Conservation (phyloP, 1,284 basidiomycete genomes). For the Apiotrichum veenhuisii region DNA sequence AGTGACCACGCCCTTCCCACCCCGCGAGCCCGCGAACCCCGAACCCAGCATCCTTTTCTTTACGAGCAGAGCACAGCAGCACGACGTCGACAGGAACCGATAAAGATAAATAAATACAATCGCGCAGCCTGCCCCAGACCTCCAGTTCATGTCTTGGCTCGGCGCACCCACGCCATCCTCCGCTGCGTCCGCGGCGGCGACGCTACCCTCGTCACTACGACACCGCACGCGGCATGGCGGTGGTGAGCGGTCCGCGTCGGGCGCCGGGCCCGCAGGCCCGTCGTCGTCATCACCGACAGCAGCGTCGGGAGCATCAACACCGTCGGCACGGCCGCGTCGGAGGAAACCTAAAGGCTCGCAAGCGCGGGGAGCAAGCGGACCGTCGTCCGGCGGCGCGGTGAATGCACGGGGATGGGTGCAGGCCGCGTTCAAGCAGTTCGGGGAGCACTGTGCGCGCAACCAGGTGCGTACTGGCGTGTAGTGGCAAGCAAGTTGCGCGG, state of each 20-base stretch:
- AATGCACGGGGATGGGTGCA: constrained; percentile 1
- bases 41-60: too few relatives aligned
- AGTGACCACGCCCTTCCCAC: too few relatives aligned
- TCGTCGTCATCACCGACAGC: not conserved
- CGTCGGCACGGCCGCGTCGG: not conserved
- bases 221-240: constrained; percentile 4
- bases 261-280: not conserved
- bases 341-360: not conserved
- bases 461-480: constrained; percentile 33
- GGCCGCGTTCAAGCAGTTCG: constrained; percentile 39
- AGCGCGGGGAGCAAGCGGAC: too few relatives aligned
- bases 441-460: constrained; percentile 49
- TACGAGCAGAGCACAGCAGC: too few relatives aligned
- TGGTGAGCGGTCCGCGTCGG: not conserved
- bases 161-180: constrained; percentile 13
- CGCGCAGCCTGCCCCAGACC: not conserved
- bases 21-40: too few relatives aligned
- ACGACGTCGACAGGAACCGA: too few relatives aligned
- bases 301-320: not conserved
- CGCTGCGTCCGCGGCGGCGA: not conserved
- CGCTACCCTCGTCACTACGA: constrained; percentile 6
- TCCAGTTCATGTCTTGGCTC: constrained; percentile 19
- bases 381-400: not conserved
- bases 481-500: not conserved
- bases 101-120: not conserved